A percentile compares a stretch with the other conserved stretches of the same genome.
These are phyloP conservation scores for Colletotrichum eremochloae DNA, from an alignment of 2,329 filamentous ascomycete genomes.

Conservation along the genomic window DNA sequence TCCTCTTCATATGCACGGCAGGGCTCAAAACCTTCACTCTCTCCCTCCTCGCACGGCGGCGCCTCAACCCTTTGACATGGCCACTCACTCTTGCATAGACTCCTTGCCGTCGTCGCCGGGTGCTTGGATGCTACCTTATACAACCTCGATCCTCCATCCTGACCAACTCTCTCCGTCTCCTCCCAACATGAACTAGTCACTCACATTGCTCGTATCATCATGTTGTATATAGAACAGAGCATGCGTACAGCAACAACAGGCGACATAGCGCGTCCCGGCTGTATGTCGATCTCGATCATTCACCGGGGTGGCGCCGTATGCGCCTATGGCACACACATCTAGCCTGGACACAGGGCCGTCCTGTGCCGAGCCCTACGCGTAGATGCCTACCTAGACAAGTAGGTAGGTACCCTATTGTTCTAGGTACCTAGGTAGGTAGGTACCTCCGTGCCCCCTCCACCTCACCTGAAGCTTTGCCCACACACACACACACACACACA, in stretches of 20 bases:
- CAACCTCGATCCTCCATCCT: not conserved
- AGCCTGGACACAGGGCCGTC: slow-evolving; percentile 2
- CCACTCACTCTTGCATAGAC: slow-evolving; percentile 38
- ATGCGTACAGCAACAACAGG: slow-evolving; percentile 23
- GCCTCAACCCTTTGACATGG: slow-evolving; percentile 34
- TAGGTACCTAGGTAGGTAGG: not conserved
- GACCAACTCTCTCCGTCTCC: slow-evolving; percentile 10
- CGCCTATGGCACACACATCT: slow-evolving; percentile 17
- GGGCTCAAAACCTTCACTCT: slow-evolving; percentile 16
- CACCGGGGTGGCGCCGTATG: slow-evolving; percentile 18
- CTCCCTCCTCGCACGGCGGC: slow-evolving; percentile 15
- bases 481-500: slow-evolving; percentile 2
- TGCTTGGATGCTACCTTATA: slow-evolving; percentile 33
- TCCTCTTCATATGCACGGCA: slow-evolving; percentile 25
- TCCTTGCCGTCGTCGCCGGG: slow-evolving; percentile 34
- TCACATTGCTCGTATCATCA: slow-evolving; percentile 10
- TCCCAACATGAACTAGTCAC: slow-evolving; percentile 22
- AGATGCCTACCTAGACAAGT: not conserved
- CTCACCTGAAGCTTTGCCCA: slow-evolving; percentile 28
- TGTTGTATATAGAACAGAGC: slow-evolving; percentile 11
- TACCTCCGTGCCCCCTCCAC: slow-evolving; percentile 4
- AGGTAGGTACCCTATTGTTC: not conserved
- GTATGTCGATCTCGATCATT: slow-evolving; percentile 19
- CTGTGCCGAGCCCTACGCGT: not conserved
- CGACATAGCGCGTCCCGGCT: slow-evolving; percentile 17